Conservation (phyloP, 108 stramenopile species). For the Parietichytrium sp. region DNA sequence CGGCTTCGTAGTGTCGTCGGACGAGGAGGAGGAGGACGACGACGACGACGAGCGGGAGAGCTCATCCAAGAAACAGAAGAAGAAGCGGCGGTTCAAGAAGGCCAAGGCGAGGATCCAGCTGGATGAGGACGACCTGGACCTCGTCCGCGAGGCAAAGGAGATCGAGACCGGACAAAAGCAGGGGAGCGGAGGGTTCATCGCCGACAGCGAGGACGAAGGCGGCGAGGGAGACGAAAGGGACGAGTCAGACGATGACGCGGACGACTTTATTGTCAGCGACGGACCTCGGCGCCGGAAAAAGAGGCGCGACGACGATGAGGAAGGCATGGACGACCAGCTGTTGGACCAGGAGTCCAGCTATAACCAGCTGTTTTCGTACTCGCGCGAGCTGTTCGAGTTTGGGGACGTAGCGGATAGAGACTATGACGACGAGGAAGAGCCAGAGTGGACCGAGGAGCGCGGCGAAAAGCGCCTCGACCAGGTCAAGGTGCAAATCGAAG, state of each 20-base stretch:
- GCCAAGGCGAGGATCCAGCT: neutral
- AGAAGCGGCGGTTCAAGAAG: neutral
- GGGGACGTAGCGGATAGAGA: neutral
- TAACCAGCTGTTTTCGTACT: neutral
- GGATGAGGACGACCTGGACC: constrained; percentile 17
- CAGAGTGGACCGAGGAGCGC: neutral
- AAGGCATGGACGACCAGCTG: neutral
- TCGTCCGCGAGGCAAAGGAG: constrained; percentile 9
- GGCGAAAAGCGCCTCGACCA: neutral
- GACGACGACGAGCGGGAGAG: constrained; percentile 1
- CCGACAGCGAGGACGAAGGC: neutral
- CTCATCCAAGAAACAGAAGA: constrained; percentile 12
- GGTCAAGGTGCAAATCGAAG: constrained; percentile 15
- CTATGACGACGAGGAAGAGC: too few relatives aligned
- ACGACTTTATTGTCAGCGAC: constrained; percentile 28
- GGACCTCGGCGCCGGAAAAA: neutral
- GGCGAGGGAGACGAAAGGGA: neutral
- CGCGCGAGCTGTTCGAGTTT: neutral
- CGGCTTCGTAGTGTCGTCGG: neutral
- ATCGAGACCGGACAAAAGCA: neutral
- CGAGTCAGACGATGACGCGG: constrained; percentile 14
- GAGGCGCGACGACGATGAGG: neutral
- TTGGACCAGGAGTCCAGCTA: neutral
- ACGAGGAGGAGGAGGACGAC: constrained; percentile 13
- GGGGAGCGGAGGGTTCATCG: neutral